Conservation (phyloP, 169 alveolate species). For the Babesia divergens region DNA sequence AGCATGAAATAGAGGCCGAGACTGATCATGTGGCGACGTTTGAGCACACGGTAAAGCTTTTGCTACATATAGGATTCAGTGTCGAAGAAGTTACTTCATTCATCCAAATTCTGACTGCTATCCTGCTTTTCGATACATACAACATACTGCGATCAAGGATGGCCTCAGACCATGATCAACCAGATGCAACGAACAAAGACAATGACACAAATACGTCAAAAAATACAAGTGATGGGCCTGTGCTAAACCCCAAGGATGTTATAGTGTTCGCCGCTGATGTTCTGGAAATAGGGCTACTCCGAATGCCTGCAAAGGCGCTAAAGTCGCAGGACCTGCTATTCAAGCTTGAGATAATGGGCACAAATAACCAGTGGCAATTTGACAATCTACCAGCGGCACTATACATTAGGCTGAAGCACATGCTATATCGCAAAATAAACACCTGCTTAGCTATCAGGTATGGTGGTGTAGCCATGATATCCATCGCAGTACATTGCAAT, state of each 20-base stretch:
- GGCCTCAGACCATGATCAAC: too few species aligned
- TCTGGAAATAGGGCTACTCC: slow-evolving; percentile 10
- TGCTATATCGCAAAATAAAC: slow-evolving; percentile 34
- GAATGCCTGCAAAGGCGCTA: slow-evolving; percentile 12
- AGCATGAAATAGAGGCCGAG: slow-evolving; percentile 30
- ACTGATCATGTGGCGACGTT: slow-evolving; percentile 6
- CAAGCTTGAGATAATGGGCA: slow-evolving; percentile 17
- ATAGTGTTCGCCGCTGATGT: slow-evolving; percentile 34
- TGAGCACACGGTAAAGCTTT: neutral
- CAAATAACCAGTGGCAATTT: neutral
- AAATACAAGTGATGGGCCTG: neutral
- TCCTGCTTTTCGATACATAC: slow-evolving; percentile 30
- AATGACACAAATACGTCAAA: neutral
- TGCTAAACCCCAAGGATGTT: slow-evolving; percentile 30
- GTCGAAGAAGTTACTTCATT: slow-evolving; percentile 24
- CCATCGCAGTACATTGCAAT: slow-evolving; percentile 43
- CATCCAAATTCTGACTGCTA: slow-evolving; percentile 23
- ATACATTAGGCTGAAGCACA: slow-evolving; percentile 39
- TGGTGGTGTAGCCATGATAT: neutral
- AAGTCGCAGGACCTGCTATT: slow-evolving; percentile 34
- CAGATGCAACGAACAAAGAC: neutral
- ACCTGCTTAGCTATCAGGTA: neutral
- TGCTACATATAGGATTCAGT: slow-evolving; percentile 40
- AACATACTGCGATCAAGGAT: neutral
- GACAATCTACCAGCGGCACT: slow-evolving; percentile 39